Evolutionary conservation across 2,329 filamentous ascomycete genomes (phyloP).

Genomic region (Grosmannia serpens): DNA sequence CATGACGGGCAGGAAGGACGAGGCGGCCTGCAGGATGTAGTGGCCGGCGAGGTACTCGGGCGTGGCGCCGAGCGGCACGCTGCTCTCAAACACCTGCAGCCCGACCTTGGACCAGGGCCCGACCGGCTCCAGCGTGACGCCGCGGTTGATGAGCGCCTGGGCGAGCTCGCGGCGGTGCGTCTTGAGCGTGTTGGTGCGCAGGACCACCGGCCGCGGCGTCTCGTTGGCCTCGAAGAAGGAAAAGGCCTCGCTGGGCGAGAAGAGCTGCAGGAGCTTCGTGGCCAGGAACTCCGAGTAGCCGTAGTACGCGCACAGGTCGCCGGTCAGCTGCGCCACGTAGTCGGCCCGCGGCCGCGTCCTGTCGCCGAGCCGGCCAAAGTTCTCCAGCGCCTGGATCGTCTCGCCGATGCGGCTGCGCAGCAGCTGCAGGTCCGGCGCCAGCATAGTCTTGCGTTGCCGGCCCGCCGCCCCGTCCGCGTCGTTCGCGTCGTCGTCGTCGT

Average conservation of each 20-base stretch:
- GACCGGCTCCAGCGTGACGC: slow-evolving; percentile 89
- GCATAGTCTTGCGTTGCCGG: slow-evolving; percentile 47
- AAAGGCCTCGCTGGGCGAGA: slow-evolving; percentile 86
- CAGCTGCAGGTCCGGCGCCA: slow-evolving; percentile 84
- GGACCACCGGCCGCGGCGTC: slow-evolving; percentile 78
- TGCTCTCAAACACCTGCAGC: slow-evolving; percentile 88
- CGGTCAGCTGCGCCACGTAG: slow-evolving; percentile 75
- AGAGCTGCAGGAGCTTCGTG: slow-evolving; percentile 88
- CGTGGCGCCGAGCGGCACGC: slow-evolving; percentile 76
- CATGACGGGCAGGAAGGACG: slow-evolving; percentile 96
- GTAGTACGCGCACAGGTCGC: slow-evolving; percentile 93
- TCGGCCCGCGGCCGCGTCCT: slow-evolving; percentile 73
- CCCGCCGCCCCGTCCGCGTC: slow-evolving; percentile 35
- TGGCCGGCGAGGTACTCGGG: slow-evolving; percentile 95
- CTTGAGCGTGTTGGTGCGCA: slow-evolving; percentile 90
- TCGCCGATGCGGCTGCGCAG: slow-evolving; percentile 84
- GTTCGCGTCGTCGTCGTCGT: slow-evolving; percentile 1
- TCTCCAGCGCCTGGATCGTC: slow-evolving; percentile 80
- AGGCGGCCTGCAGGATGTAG: slow-evolving; percentile 95
- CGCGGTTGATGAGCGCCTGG: slow-evolving; percentile 87
- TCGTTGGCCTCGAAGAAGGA: slow-evolving; percentile 99
- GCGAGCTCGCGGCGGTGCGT: slow-evolving; percentile 69
- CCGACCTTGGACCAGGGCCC: slow-evolving; percentile 99
- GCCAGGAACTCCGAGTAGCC: slow-evolving; percentile 92
- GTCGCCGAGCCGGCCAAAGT: slow-evolving; percentile 73